Evolutionary conservation across 805 yeast species (phyloP).

Genomic region (Blastobotrys robertii): DNA sequence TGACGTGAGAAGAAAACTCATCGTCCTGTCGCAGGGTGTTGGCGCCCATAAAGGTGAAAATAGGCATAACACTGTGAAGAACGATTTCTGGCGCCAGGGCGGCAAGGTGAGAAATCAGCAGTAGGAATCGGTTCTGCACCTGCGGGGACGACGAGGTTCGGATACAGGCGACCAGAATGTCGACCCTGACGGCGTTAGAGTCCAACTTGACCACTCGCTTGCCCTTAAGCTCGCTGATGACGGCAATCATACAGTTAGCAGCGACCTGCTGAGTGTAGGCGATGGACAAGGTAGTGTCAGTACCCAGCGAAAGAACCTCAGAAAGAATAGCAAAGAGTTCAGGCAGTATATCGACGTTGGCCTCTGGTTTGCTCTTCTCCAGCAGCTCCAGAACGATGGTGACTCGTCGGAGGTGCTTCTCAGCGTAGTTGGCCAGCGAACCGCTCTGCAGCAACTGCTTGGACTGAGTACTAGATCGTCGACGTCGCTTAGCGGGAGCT

Average conservation of each 20-base stretch:
- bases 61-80: constrained; percentile 97
- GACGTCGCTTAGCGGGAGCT: constrained; percentile 58
- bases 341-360: constrained; percentile 21
- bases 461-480: constrained; percentile 57
- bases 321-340: constrained; percentile 30
- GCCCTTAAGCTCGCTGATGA: constrained; percentile 47
- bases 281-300: constrained; percentile 86
- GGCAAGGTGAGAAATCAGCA: constrained; percentile 83
- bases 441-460: constrained; percentile 43
- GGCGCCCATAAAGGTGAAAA: constrained; percentile 98
- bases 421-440: constrained; percentile 65
- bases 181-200: constrained; percentile 69
- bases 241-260: constrained; percentile 72
- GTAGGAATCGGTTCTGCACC: constrained; percentile 78
- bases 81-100: constrained; percentile 83
- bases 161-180: constrained; percentile 81
- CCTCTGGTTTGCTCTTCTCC: constrained; percentile 36
- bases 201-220: constrained; percentile 36
- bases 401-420: constrained; percentile 64
- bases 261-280: constrained; percentile 84
- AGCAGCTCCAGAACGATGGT: constrained; percentile 73
- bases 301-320: constrained; percentile 51
- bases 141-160: constrained; percentile 87
- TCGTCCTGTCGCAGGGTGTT: constrained; percentile 95
- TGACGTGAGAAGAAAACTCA: constrained; percentile 85